Conservation (phyloP, 768 basidiomycete species). For the Termitomyces eurrhizus region DNA sequence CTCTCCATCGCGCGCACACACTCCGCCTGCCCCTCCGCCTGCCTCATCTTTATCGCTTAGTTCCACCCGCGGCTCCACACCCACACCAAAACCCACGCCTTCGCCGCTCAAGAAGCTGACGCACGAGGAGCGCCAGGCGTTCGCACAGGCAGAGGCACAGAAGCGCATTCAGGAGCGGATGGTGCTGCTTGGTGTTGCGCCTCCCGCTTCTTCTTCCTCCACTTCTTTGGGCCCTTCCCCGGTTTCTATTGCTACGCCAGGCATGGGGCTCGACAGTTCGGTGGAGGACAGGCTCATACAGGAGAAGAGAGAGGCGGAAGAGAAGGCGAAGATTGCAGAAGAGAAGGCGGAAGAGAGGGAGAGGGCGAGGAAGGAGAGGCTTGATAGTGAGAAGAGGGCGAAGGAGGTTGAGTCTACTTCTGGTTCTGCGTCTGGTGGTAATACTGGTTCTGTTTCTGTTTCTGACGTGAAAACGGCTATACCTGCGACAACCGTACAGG, state of each 20-base stretch:
- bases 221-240: neutral
- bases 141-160: slow-evolving; percentile 74
- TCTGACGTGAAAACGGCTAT: slow-evolving; percentile 12
- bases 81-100: slow-evolving; percentile 49
- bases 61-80: slow-evolving; percentile 44
- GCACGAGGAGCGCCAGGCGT: slow-evolving; percentile 76
- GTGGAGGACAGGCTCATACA: slow-evolving; percentile 82
- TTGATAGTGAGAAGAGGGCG: slow-evolving; percentile 68
- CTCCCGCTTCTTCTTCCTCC: slow-evolving; percentile 37
- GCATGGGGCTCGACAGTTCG: slow-evolving; percentile 54
- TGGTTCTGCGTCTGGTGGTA: neutral
- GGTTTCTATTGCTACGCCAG: neutral
- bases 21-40: slow-evolving; percentile 52
- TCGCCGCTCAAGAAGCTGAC: slow-evolving; percentile 76
- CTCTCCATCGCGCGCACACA: slow-evolving; percentile 43
- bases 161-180: slow-evolving; percentile 81
- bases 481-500: slow-evolving; percentile 38
- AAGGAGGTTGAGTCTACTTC: slow-evolving; percentile 9
- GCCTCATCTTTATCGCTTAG: slow-evolving; percentile 17
- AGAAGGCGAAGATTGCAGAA: slow-evolving; percentile 76
- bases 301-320: slow-evolving; percentile 90
- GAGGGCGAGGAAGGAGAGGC: slow-evolving; percentile 59
- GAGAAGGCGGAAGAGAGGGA: slow-evolving; percentile 80
- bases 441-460: slow-evolving; percentile 26
- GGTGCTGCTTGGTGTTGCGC: slow-evolving; percentile 74